Evolutionary conservation across 2,329 filamentous ascomycete genomes (phyloP).

Genomic region (Verticillium longisporum): DNA sequence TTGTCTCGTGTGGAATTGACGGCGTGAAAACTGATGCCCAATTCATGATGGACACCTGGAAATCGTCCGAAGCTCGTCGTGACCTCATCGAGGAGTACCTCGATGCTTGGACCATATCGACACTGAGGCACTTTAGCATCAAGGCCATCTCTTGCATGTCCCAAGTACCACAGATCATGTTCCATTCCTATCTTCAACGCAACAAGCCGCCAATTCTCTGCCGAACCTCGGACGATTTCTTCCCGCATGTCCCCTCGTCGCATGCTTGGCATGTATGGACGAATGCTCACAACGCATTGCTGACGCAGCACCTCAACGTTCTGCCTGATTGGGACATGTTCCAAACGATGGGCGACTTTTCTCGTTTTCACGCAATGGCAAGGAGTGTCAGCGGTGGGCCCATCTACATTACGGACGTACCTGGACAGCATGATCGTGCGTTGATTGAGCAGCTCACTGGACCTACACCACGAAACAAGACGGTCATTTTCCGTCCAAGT

Average conservation of each 20-base stretch:
- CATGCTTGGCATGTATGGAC: conserved; percentile 95
- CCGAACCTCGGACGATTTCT: conserved; percentile 89
- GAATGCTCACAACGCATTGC: conserved; percentile 81
- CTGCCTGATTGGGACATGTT: conserved; percentile 79
- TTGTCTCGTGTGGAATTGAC: conserved; percentile 68
- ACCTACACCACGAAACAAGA: conserved; percentile 61
- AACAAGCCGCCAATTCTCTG: conserved; percentile 67
- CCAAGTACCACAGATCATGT: conserved; percentile 77
- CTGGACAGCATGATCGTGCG: conserved; percentile 69
- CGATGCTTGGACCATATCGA: conserved; percentile 76
- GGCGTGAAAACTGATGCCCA: conserved; percentile 92
- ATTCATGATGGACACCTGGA: conserved; percentile 75
- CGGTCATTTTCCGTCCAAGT: conserved; percentile 74
- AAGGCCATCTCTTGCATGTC: conserved; percentile 93
- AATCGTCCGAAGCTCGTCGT: conserved; percentile 61
- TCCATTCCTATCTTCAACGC: conserved; percentile 73
- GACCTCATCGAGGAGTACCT: conserved; percentile 70
- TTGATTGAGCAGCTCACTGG: conserved; percentile 80
- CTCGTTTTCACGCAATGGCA: conserved; percentile 81
- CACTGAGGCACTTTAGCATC: conserved; percentile 69
- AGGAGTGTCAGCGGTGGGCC: conserved; percentile 86
- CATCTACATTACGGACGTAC: conserved; percentile 88
- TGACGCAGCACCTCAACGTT: conserved; percentile 79
- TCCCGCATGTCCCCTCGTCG: conserved; percentile 70
- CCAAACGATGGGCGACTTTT: conserved; percentile 59